Evolutionary conservation across 371 early-diverging fungal genomes (phyloP), one percentile per base, ranked within the genome.

Genomic region (Coemansia sp.): DNA sequence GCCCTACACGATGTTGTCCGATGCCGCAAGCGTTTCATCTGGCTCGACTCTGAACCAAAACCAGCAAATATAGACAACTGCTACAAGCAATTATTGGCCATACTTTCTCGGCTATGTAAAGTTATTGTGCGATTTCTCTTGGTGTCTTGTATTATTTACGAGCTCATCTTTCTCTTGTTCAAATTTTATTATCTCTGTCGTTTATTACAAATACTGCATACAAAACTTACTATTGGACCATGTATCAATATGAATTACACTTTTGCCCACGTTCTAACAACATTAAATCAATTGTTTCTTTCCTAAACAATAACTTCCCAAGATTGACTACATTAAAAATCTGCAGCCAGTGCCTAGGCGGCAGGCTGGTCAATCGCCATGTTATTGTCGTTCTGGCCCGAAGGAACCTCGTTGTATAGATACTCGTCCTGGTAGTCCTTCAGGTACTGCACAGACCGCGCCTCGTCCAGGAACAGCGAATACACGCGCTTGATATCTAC

Each of bases 381-480:
- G 28, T 51, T 53, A 47, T 58, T 61, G 68, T 58, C 62, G 57
- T 48, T 33, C 23, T 63, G 59, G 26, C 59, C 28, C 14, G 67
- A 47, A 14, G 48, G 54, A 25, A 78, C 68, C 58, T 79, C 79
- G 62, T 94, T 93, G 82, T 92, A 98, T 90, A 98, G 88, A 82
- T 89, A 97, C 84, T 95, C 91, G 57, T 93, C 89, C 79, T 95
- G 95, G 81, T 89, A 94, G 72, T 97, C 95, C 82, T 86, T 87
- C 75, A 93, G 71, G 73, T 86, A 94, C 79, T 96, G 91, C 21
- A 96, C 97, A 28, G 97, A 97, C 67, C 99, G 88, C 81, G 93
- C 91, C 82, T 99, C 95, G 67, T 99, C 99, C 63, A 97, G 79
- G 82, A 99, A 97, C 48, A 99, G 86, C 55, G 91, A 85, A 75